Conservation (phyloP, 2,329 filamentous ascomycete species). For the Fusarium odoratissimum region DNA sequence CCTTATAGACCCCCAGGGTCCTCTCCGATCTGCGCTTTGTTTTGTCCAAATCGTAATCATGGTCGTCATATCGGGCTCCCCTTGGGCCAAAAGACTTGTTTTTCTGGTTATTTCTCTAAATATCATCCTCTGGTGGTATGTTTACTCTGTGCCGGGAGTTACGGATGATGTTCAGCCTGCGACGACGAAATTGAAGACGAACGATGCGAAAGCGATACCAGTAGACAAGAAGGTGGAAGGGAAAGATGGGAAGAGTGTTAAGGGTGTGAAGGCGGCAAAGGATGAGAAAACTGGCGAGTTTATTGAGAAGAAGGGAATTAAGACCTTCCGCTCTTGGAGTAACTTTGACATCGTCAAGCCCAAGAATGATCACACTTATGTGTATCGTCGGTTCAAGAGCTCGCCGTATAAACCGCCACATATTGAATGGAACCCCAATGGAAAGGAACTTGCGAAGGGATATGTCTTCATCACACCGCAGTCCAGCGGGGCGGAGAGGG, state of each 20-base stretch:
- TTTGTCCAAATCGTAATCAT: background rate
- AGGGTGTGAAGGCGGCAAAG: background rate
- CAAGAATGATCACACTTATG: constrained; percentile 16
- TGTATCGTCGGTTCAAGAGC: constrained; percentile 41
- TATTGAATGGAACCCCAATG: constrained; percentile 30
- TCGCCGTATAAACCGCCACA: constrained; percentile 41
- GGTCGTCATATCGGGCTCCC: constrained; percentile 32
- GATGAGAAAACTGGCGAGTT: background rate
- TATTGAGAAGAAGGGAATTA: constrained; percentile 6
- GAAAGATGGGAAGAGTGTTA: background rate
- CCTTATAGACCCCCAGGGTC: constrained; percentile 21
- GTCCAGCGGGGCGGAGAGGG: constrained; percentile 1
- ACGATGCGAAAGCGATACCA: background rate
- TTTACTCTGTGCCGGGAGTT: background rate
- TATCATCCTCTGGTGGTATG: constrained; percentile 26
- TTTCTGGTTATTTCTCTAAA: constrained; percentile 13
- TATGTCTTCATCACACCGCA: constrained; percentile 46
- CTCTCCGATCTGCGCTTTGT: constrained; percentile 1
- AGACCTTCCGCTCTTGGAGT: constrained; percentile 30
- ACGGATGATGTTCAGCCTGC: background rate
- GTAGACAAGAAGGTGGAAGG: background rate
- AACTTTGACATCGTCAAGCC: constrained; percentile 36
- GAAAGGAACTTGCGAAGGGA: constrained; percentile 37
- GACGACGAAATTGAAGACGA: background rate
- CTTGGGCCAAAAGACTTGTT: constrained; percentile 24